Evolutionary conservation across 148 eudicot species (phyloP).

Genomic region (Persicaria tinctoria): DNA sequence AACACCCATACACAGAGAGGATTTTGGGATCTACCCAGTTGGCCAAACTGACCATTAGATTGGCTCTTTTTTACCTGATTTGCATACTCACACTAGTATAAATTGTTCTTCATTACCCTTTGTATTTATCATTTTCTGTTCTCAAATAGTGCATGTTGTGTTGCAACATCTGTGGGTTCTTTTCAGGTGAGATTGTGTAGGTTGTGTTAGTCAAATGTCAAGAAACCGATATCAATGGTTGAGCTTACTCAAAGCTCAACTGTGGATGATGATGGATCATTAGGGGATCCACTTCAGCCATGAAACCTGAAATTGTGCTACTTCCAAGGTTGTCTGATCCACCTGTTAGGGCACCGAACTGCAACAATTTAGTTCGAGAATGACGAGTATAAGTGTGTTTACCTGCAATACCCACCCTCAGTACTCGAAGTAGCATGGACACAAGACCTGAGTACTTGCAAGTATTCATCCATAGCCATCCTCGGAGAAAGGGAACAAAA

Average conservation of each 20-base stretch:
- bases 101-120: too few relatives aligned
- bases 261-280: neutral
- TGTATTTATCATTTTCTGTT: too few relatives aligned
- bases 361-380: neutral
- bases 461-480: conserved; percentile 3
- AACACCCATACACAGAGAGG: too few relatives aligned
- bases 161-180: too few relatives aligned
- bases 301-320: neutral
- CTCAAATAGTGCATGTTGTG: too few relatives aligned
- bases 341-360: neutral
- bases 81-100: too few relatives aligned
- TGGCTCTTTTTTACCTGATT: too few relatives aligned
- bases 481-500: neutral
- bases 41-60: too few relatives aligned
- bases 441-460: neutral
- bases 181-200: neutral
- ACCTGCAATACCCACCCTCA: neutral
- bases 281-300: neutral
- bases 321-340: neutral
- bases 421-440: neutral
- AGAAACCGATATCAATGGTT: too few relatives aligned
- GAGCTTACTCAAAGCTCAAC: neutral
- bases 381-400: neutral
- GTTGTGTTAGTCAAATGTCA: too few relatives aligned
- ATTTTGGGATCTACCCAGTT: too few relatives aligned